Conservation (phyloP, 1,139 yeast species). For the Arxiozyma slooffiae region DNA sequence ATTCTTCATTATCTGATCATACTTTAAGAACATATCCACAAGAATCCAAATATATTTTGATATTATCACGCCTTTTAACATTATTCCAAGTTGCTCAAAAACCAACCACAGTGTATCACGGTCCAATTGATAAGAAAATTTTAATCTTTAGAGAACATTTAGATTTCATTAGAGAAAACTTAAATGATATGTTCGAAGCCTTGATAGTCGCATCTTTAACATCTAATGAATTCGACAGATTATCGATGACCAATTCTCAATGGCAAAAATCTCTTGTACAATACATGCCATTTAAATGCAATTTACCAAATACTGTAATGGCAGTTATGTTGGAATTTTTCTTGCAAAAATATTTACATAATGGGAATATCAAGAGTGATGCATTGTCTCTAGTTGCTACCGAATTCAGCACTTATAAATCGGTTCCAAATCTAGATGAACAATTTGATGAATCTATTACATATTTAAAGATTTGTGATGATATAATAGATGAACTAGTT, state of each 20-base stretch:
- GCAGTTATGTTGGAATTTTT: conserved; percentile 31
- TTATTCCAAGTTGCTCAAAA: conserved; percentile 44
- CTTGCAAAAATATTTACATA: conserved; percentile 27
- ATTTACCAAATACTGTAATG: conserved; percentile 28
- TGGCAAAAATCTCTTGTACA: conserved; percentile 49
- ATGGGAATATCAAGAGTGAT: conserved; percentile 26
- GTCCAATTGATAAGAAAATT: conserved; percentile 59
- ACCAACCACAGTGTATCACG: conserved; percentile 49
- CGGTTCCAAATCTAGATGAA: conserved; percentile 23
- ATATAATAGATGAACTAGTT: conserved; percentile 15
- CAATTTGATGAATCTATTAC: conserved; percentile 20
- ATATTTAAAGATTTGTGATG: conserved; percentile 16
- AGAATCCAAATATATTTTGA: conserved; percentile 35
- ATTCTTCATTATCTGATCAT: conserved; percentile 27
- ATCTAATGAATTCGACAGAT: conserved; percentile 42
- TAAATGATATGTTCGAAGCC: conserved; percentile 49
- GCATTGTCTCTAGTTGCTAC: conserved; percentile 24
- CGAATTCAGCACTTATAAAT: conserved; percentile 25
- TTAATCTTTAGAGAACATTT: conserved; percentile 60
- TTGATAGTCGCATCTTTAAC: conserved; percentile 43
- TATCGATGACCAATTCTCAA: conserved; percentile 28
- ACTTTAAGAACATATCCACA: conserved; percentile 28
- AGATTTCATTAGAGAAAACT: conserved; percentile 41
- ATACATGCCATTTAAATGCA: conserved; percentile 48
- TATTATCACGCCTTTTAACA: conserved; percentile 52